A percentile compares a stretch with the other conserved stretches of the same genome.
These are phyloP conservation scores for Microbotryomycetes sp. DNA, from an alignment of 1,284 basidiomycete genomes.

Conservation along the genomic window DNA sequence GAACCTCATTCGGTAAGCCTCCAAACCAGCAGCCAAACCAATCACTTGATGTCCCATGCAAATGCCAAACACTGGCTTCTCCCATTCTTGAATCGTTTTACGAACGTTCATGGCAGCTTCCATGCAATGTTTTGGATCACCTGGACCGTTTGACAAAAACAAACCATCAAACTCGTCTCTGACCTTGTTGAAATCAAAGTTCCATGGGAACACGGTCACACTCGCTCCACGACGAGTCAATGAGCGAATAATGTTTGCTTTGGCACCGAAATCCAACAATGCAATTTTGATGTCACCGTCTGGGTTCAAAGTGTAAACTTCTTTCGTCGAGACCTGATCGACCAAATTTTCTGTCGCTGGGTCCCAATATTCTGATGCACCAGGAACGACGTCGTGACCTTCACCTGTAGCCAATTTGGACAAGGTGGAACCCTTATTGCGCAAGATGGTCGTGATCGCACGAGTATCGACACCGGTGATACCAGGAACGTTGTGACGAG, in stretches of 20 bases:
- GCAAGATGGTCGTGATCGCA: slow-evolving; percentile 85
- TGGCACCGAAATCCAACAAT: slow-evolving; percentile 93
- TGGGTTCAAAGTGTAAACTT: slow-evolving; percentile 80
- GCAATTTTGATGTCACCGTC: slow-evolving; percentile 83
- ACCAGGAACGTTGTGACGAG: slow-evolving; percentile 80
- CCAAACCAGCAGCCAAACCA: slow-evolving; percentile 91
- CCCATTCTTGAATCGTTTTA: slow-evolving; percentile 76
- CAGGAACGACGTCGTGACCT: slow-evolving; percentile 57
- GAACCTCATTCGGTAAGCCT: slow-evolving; percentile 95
- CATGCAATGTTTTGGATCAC: slow-evolving; percentile 85
- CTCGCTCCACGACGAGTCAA: slow-evolving; percentile 82
- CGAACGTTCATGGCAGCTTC: slow-evolving; percentile 75
- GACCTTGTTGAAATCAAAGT: slow-evolving; percentile 87
- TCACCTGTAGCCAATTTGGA: slow-evolving; percentile 80
- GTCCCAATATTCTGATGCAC: slow-evolving; percentile 76
- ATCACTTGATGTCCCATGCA: slow-evolving; percentile 99
- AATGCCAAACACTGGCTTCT: slow-evolving; percentile 91
- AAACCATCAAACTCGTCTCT: slow-evolving; percentile 89
- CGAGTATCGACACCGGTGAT: slow-evolving; percentile 97
- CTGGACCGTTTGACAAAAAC: slow-evolving; percentile 94
- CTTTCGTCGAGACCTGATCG: slow-evolving; percentile 80
- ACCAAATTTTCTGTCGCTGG: slow-evolving; percentile 88
- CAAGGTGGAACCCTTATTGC: slow-evolving; percentile 95
- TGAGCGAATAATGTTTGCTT: slow-evolving; percentile 93
- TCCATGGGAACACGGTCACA: slow-evolving; percentile 95